Conservation (phyloP, 805 yeast species). For the Spathaspora girioi region DNA sequence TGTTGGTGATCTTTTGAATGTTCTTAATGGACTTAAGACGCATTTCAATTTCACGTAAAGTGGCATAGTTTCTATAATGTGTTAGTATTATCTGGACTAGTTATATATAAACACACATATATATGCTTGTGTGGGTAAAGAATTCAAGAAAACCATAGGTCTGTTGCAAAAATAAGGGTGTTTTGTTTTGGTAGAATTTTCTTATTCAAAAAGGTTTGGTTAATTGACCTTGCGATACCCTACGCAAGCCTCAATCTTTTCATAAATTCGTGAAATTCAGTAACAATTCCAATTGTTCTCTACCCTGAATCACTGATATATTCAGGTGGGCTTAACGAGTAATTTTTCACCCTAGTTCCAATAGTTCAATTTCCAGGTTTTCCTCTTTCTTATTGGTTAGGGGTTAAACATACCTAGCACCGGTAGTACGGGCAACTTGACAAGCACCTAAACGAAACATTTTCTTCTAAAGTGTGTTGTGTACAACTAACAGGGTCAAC, state of each 20-base stretch:
- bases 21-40: slow-evolving; percentile 98
- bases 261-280: neutral
- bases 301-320: neutral
- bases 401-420: slow-evolving; percentile 47
- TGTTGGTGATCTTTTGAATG: slow-evolving; percentile 98
- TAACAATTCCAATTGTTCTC: neutral
- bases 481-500: neutral
- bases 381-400: neutral
- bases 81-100: neutral
- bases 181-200: neutral
- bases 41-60: slow-evolving; percentile 96
- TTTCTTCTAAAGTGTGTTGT: slow-evolving; percentile 1
- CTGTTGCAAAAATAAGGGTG: neutral
- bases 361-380: neutral
- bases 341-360: neutral
- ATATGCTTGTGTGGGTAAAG: too few species aligned
- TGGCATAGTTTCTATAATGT: slow-evolving; percentile 79
- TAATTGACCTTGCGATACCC: neutral
- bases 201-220: neutral
- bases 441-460: slow-evolving; percentile 56
- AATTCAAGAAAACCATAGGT: neutral
- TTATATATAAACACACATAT: too few species aligned
- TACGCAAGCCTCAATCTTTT: neutral
- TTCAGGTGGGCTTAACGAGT: neutral
- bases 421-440: slow-evolving; percentile 47